Conservation (phyloP, 441 rosid species). For the Flueggea neowawraea region DNA sequence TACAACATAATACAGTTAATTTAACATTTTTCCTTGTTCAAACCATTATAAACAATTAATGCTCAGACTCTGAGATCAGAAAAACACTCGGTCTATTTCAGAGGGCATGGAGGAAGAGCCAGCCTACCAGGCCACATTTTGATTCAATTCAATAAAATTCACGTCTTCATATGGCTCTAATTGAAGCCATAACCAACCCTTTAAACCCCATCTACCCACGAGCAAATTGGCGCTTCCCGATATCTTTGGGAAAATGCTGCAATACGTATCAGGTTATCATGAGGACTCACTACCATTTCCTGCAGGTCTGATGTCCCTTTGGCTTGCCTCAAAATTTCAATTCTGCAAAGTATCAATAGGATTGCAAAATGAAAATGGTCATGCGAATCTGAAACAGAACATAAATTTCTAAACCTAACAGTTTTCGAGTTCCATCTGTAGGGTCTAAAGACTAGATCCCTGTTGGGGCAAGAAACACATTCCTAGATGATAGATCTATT, state of each 20-base stretch:
- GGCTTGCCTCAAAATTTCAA: slow-evolving; percentile 33
- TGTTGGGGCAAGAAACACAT: no score
- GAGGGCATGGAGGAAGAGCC: no score
- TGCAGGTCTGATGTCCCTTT: slow-evolving; percentile 17
- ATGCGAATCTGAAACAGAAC: not conserved
- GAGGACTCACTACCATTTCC: slow-evolving; percentile 30
- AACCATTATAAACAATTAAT: no score
- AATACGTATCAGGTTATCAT: slow-evolving; percentile 15
- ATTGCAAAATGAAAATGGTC: no score
- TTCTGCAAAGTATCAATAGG: slow-evolving; percentile 27
- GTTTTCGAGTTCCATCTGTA: not conserved
- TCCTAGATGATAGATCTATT: not conserved
- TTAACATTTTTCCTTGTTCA: no score
- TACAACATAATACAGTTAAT: no score
- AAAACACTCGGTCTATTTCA: no score
- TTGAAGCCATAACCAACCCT: no score
- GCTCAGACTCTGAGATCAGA: no score
- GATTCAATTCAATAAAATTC: no score
- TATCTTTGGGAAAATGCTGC: not conserved
- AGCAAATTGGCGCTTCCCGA: not conserved
- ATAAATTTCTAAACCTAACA: not conserved
- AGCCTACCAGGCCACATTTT: no score
- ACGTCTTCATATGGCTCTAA: no score
- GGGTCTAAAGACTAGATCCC: not conserved
- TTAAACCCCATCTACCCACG: not conserved